These are phyloP conservation scores for Xerocomus potaroensis DNA, from an alignment of 768 basidiomycete genomes.

Conservation along the genomic window DNA sequence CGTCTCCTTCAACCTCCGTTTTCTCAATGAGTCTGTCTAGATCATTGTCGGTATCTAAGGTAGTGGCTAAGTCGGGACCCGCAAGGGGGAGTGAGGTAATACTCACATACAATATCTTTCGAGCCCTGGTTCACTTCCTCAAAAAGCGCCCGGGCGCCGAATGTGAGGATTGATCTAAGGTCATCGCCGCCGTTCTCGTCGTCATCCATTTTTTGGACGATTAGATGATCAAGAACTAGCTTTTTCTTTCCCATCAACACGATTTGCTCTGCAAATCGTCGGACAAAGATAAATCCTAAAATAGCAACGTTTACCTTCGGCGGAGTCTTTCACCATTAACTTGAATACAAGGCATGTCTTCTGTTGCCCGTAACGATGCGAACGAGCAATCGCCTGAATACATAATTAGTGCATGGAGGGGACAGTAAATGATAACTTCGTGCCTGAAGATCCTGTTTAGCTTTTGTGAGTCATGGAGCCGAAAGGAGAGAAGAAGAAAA, in stretches of 20 bases:
- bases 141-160: constrained; percentile 84
- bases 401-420: constrained; percentile 4
- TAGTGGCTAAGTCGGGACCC: not conserved
- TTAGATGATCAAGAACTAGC: constrained; percentile 88
- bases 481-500: constrained; percentile 15
- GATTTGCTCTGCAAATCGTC: constrained; percentile 67
- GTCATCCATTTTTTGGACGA: constrained; percentile 94
- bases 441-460: constrained; percentile 76
- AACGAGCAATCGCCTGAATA: constrained; percentile 83
- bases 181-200: constrained; percentile 71
- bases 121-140: constrained; percentile 51
- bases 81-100: not conserved
- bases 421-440: constrained; percentile 18
- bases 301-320: constrained; percentile 58
- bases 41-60: constrained; percentile 70
- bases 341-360: constrained; percentile 96
- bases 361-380: constrained; percentile 92
- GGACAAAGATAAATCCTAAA: not conserved
- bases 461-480: constrained; percentile 10
- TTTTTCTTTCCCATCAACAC: constrained; percentile 94
- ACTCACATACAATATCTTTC: constrained; percentile 68
- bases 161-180: constrained; percentile 84
- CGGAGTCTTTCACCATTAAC: constrained; percentile 90
- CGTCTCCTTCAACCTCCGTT: constrained; percentile 69
- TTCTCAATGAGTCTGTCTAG: constrained; percentile 84